Evolutionary conservation across 305 asterid genomes (phyloP).

Genomic region (Fraxinus latifolia): DNA sequence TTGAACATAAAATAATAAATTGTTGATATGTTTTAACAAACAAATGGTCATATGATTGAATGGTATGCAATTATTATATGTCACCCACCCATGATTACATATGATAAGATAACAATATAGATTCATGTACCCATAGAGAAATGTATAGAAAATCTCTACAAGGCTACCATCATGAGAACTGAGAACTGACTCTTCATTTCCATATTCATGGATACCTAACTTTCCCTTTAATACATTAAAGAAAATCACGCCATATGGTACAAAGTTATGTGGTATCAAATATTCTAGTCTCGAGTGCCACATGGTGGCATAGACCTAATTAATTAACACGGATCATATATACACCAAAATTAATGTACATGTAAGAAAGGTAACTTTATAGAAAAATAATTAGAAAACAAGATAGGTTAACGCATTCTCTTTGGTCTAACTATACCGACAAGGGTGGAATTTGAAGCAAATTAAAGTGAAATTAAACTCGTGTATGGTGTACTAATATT

Average conservation of each 20-base stretch:
- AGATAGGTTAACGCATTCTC: not conserved
- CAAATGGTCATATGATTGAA: constrained; percentile 10
- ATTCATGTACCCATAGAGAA: constrained; percentile 23
- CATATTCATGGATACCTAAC: constrained; percentile 23
- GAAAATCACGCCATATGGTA: not conserved
- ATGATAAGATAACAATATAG: not conserved
- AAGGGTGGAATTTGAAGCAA: not conserved
- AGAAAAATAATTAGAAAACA: not conserved
- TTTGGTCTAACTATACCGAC: not conserved
- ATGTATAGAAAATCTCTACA: not conserved
- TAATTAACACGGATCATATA: not conserved
- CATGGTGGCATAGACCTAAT: not conserved
- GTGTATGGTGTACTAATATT: not conserved
- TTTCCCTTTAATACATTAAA: constrained; percentile 4
- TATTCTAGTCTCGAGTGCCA: not conserved
- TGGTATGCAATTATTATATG: not conserved
- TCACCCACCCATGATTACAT: not conserved
- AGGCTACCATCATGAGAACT: constrained; percentile 20
- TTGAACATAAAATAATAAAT: constrained; percentile 12
- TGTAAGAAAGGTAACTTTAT: not conserved
- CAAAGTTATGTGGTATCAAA: not conserved
- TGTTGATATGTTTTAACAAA: constrained; percentile 1
- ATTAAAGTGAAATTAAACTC: not conserved
- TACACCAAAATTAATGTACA: not conserved
- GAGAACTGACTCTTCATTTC: constrained; percentile 29